Evolutionary conservation across 306 rosid genomes (phyloP), one percentile per base, ranked within the genome.

Genomic region (Corylus heterophylla): DNA sequence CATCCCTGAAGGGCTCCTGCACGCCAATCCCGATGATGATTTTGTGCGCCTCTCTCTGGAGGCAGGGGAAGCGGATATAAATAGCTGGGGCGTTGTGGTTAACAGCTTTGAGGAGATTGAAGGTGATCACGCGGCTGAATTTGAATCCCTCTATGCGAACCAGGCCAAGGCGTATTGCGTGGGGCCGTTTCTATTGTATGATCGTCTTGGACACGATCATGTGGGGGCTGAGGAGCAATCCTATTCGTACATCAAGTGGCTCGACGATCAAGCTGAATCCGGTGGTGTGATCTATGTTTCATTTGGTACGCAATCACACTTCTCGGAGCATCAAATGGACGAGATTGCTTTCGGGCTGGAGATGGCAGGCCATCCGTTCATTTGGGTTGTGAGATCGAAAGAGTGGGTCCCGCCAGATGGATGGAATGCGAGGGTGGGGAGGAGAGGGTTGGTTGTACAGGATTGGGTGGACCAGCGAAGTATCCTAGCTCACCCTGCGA

Each of bases 261-360:
- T 31, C 35, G 2, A 31, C 1, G 6, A 39, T 5, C 44, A 39
- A 39, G 44, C 44, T 3, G 44, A 5, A 39, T 39, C 44, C 6
- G 0, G 62, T 20, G 35, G 61, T 20, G 86, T 74, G 74, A 44
- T 81, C 14, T 85, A 85, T 22, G 79, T 71, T 55, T 70, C 83
- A 0, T 85, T 85, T 2, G 83, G 85, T 9, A 29, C 81, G 2
- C 78, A 74, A 45, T 54, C 78, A 2, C 52, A 67, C 3, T 64
- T 85, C 8, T 68, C 81, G 0, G 66, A 74, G 0, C 35, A 68
- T 18, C 83, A 78, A 2, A 48, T 78, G 25, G 80, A 81, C 4
- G 83, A 78, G 76, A 78, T 85, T 5, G 88, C 83, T 1, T 39
- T 59, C 2, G 85, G 83, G 37, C 42, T 85, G 48, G 88, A 74